phyloP scores from a whole-genome alignment of 768 basidiomycete genomes.

The Suillus subluteus region DNA sequence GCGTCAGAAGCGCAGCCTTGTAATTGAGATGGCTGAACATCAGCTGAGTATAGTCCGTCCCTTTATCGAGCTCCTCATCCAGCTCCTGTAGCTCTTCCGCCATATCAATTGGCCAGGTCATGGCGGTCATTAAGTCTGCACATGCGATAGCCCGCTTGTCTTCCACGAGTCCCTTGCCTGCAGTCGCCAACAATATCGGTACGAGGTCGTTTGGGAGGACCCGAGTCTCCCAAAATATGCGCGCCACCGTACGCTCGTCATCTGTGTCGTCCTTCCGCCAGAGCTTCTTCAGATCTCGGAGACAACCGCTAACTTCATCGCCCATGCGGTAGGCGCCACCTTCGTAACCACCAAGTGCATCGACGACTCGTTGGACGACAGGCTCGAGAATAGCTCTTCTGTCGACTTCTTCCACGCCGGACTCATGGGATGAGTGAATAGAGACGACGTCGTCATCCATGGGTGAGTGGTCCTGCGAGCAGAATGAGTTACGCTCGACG shows the following conservation, averaged over 20 bases:
- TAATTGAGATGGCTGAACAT: conserved; percentile 82
- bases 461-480: neutral
- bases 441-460: conserved; percentile 41
- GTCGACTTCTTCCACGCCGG: conserved; percentile 35
- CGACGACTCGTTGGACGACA: conserved; percentile 73
- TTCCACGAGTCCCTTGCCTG: conserved; percentile 75
- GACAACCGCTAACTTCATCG: conserved; percentile 79
- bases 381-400: conserved; percentile 64
- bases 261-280: conserved; percentile 98
- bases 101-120: conserved; percentile 99
- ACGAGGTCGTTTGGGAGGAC: conserved; percentile 86
- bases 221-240: conserved; percentile 89
- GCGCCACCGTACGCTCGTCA: conserved; percentile 93
- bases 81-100: conserved; percentile 94
- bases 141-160: conserved; percentile 84
- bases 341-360: conserved; percentile 81
- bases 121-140: conserved; percentile 89
- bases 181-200: conserved; percentile 81
- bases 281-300: conserved; percentile 93
- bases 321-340: conserved; percentile 70
- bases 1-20: conserved; percentile 73
- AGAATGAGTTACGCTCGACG: neutral
- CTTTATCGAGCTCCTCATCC: conserved; percentile 74
- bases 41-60: conserved; percentile 89
- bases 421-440: conserved; percentile 32